phyloP scores from a whole-genome alignment of 495 filamentous ascomycete genomes.

The Lasiosphaeria hispida region DNA sequence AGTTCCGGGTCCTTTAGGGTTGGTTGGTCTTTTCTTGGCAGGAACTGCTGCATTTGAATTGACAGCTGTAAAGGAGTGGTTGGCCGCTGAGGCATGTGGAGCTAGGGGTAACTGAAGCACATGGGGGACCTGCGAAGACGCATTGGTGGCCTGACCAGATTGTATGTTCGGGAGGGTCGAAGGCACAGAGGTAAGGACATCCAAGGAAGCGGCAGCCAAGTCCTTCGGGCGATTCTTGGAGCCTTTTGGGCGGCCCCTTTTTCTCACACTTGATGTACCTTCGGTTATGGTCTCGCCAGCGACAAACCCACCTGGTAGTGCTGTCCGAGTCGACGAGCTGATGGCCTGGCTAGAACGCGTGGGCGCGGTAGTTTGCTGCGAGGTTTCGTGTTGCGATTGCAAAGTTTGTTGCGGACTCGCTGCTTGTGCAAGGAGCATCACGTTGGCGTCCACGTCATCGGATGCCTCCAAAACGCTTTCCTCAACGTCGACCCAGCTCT shows the following conservation, averaged over 20 bases:
- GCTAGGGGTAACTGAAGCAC: background rate
- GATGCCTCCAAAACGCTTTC: constrained; percentile 13
- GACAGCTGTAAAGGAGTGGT: constrained; percentile 29
- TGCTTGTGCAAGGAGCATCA: constrained; percentile 28
- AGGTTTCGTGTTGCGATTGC: background rate
- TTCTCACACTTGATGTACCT: constrained; percentile 28
- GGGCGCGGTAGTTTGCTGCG: background rate
- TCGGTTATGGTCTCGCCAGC: background rate
- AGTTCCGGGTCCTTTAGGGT: constrained; percentile 9
- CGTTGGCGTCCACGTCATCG: constrained; percentile 26
- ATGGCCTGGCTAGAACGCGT: background rate
- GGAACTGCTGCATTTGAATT: constrained; percentile 15
- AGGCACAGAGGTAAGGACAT: background rate
- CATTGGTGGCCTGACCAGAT: background rate
- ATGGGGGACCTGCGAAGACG: constrained; percentile 11
- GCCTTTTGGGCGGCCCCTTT: constrained; percentile 43
- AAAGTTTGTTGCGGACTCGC: constrained; percentile 11
- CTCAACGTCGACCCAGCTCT: constrained; percentile 33
- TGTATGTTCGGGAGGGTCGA: background rate
- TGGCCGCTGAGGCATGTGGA: background rate
- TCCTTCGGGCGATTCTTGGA: constrained; percentile 50
- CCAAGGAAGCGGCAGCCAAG: constrained; percentile 2
- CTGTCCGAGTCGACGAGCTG: constrained; percentile 9
- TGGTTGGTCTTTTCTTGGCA: constrained; percentile 10
- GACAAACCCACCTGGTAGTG: constrained; percentile 16